phyloP scores from a whole-genome alignment of 768 basidiomycete species.

The Hypsizygus marmoreus region DNA sequence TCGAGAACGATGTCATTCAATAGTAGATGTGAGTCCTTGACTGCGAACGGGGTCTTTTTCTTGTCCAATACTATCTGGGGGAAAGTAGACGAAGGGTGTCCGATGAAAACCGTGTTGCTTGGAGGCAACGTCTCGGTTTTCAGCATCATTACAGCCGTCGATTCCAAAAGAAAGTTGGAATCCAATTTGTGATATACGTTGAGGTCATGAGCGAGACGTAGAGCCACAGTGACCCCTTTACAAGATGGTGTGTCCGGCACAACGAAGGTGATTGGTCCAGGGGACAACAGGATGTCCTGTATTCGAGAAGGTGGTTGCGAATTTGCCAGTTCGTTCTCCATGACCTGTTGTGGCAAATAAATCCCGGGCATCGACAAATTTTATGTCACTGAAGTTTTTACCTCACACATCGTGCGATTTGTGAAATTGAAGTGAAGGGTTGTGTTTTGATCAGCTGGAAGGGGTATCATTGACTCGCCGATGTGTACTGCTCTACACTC shows the following conservation, averaged over 20 bases:
- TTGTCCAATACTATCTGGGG: conserved; percentile 33
- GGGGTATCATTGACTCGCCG: conserved; percentile 13
- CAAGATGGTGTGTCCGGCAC: conserved; percentile 37
- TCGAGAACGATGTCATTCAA: conserved; percentile 29
- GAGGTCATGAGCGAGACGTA: conserved; percentile 69
- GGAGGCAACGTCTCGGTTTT: conserved; percentile 23
- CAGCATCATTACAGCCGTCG: conserved; percentile 32
- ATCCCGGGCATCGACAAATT: no score
- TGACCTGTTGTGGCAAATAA: no score
- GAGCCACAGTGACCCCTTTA: conserved; percentile 53
- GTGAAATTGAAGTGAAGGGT: conserved; percentile 14
- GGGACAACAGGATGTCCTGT: conserved; percentile 62
- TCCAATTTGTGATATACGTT: conserved; percentile 72
- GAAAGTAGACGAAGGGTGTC: conserved; percentile 37
- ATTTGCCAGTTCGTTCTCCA: no score
- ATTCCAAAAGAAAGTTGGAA: conserved; percentile 52
- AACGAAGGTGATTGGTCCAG: conserved; percentile 57
- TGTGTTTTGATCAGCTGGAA: conserved; percentile 7
- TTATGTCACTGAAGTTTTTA: no score
- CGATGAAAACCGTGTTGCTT: conserved; percentile 65
- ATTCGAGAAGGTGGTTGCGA: conserved; percentile 54
- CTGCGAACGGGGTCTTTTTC: conserved; percentile 32
- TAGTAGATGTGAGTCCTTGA: conserved; percentile 25
- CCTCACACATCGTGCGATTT: conserved; percentile 5
- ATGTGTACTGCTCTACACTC: conserved; percentile 17